Evolutionary conservation across 1,284 basidiomycete genomes (phyloP).

Genomic region (Paramarasmius palmivorus): DNA sequence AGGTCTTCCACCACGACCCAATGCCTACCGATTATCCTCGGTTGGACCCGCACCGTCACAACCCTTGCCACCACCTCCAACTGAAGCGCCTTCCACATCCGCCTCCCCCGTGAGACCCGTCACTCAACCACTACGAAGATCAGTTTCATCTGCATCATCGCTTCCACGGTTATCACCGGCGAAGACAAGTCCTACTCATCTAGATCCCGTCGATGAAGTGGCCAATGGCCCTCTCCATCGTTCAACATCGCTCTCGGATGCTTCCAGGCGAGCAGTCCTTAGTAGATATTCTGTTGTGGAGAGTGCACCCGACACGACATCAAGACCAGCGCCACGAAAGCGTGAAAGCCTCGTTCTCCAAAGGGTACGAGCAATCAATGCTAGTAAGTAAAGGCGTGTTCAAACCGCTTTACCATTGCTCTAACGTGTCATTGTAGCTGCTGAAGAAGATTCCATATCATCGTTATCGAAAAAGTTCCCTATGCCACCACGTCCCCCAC

Average conservation of each 20-base stretch:
- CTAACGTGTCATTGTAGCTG: neutral
- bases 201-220: neutral
- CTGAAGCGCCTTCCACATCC: constrained; percentile 10
- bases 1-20: constrained; percentile 11
- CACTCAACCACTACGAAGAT: constrained; percentile 3
- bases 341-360: constrained; percentile 54
- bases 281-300: neutral
- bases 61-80: constrained; percentile 10
- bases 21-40: neutral
- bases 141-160: neutral
- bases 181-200: neutral
- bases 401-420: neutral
- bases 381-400: constrained; percentile 19
- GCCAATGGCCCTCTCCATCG: neutral
- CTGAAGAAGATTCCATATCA: constrained; percentile 16
- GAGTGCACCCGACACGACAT: constrained; percentile 3
- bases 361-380: constrained; percentile 40
- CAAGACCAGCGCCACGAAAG: constrained; percentile 22
- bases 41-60: constrained; percentile 12
- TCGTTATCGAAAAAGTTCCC: constrained; percentile 35
- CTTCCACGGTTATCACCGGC: neutral
- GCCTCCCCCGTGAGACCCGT: constrained; percentile 4
- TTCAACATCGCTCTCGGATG: constrained; percentile 1
- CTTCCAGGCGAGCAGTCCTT: neutral
- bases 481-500: constrained; percentile 37